Evolutionary conservation across 129 eudicot genomes (phyloP).

Genomic region (Flaveria linearis): DNA sequence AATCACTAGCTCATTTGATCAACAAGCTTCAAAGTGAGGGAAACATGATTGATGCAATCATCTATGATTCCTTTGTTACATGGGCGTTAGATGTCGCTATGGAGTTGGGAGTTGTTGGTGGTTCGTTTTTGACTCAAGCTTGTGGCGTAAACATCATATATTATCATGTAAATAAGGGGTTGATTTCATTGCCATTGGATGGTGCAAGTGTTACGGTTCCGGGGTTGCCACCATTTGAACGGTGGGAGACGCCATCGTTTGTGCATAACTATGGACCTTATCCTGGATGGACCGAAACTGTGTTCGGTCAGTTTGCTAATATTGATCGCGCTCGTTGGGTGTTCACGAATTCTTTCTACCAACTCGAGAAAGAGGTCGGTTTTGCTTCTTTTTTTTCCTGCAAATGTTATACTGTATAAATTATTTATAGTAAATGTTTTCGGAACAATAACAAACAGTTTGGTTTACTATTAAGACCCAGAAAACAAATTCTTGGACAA

Average conservation of each 20-base stretch:
- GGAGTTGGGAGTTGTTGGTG: constrained; percentile 37
- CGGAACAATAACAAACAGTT: too few relatives aligned
- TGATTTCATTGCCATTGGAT: constrained; percentile 21
- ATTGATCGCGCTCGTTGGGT: constrained; percentile 38
- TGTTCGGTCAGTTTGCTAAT: constrained; percentile 32
- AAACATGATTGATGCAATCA: constrained; percentile 21
- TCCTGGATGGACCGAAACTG: constrained; percentile 23
- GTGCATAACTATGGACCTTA: constrained; percentile 28
- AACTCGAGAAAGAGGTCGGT: constrained; percentile 45
- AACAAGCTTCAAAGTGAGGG: constrained; percentile 8
- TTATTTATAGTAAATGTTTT: too few relatives aligned
- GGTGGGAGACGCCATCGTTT: constrained; percentile 47
- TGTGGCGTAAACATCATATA: constrained; percentile 41
- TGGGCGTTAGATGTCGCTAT: constrained; percentile 42
- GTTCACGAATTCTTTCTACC: constrained; percentile 33
- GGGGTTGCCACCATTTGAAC: constrained; percentile 31
- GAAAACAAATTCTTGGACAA: too few relatives aligned
- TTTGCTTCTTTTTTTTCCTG: not conserved
- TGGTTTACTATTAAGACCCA: fast-evolving
- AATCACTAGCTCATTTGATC: constrained; percentile 21
- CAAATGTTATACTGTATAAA: too few relatives aligned
- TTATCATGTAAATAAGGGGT: constrained; percentile 39
- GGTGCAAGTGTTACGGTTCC: constrained; percentile 35
- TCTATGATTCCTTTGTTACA: constrained; percentile 41
- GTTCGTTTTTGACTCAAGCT: constrained; percentile 51